These are phyloP conservation scores for Neonectria punicea DNA, from an alignment of 2,329 filamentous ascomycete genomes.

Conservation along the genomic window DNA sequence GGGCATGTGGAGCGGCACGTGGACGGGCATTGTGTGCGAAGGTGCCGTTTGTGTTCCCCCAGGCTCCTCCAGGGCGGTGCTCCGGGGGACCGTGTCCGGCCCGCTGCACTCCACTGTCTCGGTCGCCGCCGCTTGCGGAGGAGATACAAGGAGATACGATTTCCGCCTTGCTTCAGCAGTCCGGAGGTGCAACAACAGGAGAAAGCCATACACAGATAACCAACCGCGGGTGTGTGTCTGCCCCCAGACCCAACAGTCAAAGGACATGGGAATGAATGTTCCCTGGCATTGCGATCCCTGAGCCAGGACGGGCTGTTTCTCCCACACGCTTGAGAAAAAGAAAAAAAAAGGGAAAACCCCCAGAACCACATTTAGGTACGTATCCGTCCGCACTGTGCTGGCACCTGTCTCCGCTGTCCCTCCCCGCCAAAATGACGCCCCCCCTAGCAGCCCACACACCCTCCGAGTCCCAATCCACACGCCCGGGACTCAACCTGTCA, in stretches of 20 bases:
- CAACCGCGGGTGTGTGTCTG: neutral
- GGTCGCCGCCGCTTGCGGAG: conserved; percentile 4
- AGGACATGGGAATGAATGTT: neutral
- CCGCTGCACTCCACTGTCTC: conserved; percentile 9
- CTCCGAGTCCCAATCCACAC: conserved; percentile 14
- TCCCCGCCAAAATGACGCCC: conserved; percentile 1
- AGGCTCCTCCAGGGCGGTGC: conserved; percentile 9
- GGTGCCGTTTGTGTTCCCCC: conserved; percentile 11
- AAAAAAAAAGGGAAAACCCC: conserved; percentile 4
- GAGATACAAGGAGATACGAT: conserved; percentile 2
- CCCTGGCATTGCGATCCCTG: conserved; percentile 2
- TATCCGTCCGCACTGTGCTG: conserved; percentile 14
- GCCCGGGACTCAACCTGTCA: conserved; percentile 20
- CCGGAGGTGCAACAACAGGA: neutral
- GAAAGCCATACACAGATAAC: neutral
- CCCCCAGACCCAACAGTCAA: neutral
- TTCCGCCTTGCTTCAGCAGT: neutral
- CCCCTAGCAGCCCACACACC: neutral
- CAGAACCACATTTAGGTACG: neutral
- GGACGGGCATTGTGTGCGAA: conserved; percentile 8
- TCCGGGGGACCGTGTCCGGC: conserved; percentile 11
- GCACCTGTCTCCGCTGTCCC: neutral
- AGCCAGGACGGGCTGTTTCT: neutral
- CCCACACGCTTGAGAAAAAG: neutral
- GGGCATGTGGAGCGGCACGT: conserved; percentile 18